phyloP scores from a whole-genome alignment of 352 stramenopile species.

The Thalassiosira mediterranea region DNA sequence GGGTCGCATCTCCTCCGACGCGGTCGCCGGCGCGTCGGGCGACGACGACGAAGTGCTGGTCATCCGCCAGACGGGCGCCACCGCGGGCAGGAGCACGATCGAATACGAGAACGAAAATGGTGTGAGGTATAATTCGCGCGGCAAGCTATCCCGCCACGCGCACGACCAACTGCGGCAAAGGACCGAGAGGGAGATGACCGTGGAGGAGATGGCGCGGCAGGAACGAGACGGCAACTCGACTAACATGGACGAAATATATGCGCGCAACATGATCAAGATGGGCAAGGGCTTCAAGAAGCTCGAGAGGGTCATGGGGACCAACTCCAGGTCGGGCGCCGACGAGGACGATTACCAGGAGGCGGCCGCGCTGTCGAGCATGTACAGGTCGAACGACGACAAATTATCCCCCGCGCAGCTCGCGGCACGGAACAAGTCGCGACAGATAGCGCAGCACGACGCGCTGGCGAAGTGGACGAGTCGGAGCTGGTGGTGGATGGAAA shows the following conservation, averaged over 20 bases:
- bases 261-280: conserved; percentile 61
- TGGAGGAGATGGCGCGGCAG: conserved; percentile 54
- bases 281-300: conserved; percentile 57
- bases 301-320: conserved; percentile 19
- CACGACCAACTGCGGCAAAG: conserved; percentile 25
- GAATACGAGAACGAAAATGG: conserved; percentile 11
- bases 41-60: neutral
- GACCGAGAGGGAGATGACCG: conserved; percentile 57
- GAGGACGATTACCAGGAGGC: conserved; percentile 51
- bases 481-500: conserved; percentile 80
- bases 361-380: conserved; percentile 32
- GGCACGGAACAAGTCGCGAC: conserved; percentile 30
- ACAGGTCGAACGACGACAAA: conserved; percentile 39
- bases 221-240: conserved; percentile 23
- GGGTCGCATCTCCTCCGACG: conserved; percentile 46
- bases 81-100: conserved; percentile 2
- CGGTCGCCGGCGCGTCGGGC: neutral
- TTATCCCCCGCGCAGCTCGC: conserved; percentile 39
- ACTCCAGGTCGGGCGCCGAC: conserved; percentile 38
- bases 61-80: conserved; percentile 5
- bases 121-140: conserved; percentile 31
- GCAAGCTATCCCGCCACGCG: conserved; percentile 31
- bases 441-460: conserved; percentile 53
- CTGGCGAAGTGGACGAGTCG: conserved; percentile 60
- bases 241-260: conserved; percentile 71